phyloP scores from a whole-genome alignment of 306 rosid genomes.

The Cucurbita argyrosperma region DNA sequence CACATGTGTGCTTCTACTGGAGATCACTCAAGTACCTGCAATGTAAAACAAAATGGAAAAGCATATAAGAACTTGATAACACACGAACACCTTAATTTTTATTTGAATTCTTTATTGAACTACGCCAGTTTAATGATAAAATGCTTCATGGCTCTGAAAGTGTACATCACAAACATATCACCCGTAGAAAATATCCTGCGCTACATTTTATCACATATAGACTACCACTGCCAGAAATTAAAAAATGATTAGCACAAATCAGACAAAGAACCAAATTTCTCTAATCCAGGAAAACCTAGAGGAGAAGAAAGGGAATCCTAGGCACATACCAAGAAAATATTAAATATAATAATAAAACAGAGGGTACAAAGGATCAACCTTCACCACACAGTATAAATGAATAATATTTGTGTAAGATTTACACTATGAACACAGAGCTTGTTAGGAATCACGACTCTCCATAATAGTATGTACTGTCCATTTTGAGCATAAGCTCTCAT shows the following conservation, averaged over 20 bases:
- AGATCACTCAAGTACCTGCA: conserved; percentile 71
- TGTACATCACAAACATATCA: background rate
- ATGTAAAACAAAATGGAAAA: conserved; percentile 11
- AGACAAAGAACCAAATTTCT: background rate
- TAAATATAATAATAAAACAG: background rate
- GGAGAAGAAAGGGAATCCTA: background rate
- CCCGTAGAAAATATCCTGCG: background rate
- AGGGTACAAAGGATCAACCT: background rate
- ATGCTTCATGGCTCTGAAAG: background rate
- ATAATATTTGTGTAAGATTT: background rate
- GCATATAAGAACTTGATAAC: background rate
- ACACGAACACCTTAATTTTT: background rate
- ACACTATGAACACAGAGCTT: background rate
- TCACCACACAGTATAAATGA: too few relatives aligned
- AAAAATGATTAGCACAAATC: background rate
- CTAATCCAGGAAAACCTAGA: background rate
- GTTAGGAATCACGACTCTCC: background rate
- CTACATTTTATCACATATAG: background rate
- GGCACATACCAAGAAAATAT: background rate
- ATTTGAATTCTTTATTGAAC: background rate
- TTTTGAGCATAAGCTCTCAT: too few relatives aligned
- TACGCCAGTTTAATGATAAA: background rate
- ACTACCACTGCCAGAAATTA: background rate
- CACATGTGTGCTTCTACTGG: conserved; percentile 19
- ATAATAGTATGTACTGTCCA: too few relatives aligned